These are phyloP conservation scores for Echinochloa phyllopogon DNA, from an alignment of 176 grass and related monocot species.

Conservation along the genomic window DNA sequence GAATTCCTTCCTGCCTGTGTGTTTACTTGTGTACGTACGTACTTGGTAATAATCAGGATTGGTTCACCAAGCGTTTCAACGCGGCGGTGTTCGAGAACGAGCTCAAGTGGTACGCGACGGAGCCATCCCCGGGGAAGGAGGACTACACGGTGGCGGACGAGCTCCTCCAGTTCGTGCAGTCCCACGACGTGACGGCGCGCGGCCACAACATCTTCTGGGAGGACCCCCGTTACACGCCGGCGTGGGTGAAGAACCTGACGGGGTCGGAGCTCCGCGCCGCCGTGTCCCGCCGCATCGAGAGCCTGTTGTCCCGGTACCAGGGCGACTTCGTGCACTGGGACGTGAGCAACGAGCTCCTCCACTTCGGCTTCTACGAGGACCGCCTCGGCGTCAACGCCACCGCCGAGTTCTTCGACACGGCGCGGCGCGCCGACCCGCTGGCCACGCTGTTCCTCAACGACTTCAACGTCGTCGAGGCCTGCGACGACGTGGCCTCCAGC, in stretches of 20 bases:
- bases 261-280: conserved; percentile 58
- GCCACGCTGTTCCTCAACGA: conserved; percentile 96
- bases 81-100: conserved; percentile 96
- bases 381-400: conserved; percentile 72
- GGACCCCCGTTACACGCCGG: conserved; percentile 70
- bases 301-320: conserved; percentile 72
- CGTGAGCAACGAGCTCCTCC: conserved; percentile 95
- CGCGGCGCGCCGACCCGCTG: conserved; percentile 67
- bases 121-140: conserved; percentile 66
- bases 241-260: conserved; percentile 83
- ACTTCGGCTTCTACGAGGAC: conserved; percentile 93
- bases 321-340: conserved; percentile 98
- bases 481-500: conserved; percentile 76
- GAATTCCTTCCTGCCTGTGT: no score
- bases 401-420: conserved; percentile 72
- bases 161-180: conserved; percentile 68
- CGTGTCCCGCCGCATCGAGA: conserved; percentile 61
- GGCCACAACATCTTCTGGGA: conserved; percentile 64
- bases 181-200: conserved; percentile 48
- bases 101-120: conserved; percentile 92
- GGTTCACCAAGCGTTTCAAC: conserved; percentile 76
- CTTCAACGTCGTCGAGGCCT: conserved; percentile 84
- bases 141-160: conserved; percentile 64
- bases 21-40: no score
- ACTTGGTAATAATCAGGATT: conserved; percentile 43